These are phyloP conservation scores for Polyplosphaeria fusca DNA, from an alignment of 495 filamentous ascomycete genomes.

Conservation along the genomic window DNA sequence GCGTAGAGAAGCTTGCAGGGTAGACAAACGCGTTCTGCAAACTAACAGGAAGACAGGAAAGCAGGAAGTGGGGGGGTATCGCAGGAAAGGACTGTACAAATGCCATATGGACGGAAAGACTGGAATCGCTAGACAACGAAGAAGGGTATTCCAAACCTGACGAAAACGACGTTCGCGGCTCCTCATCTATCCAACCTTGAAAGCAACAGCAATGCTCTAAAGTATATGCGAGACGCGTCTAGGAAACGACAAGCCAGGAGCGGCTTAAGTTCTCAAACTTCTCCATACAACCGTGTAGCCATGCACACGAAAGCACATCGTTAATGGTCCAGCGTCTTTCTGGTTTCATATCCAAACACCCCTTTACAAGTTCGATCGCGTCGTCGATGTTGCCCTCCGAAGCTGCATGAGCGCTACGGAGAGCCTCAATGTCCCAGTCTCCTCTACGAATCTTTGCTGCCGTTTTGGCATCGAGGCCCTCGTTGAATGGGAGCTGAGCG, in stretches of 20 bases:
- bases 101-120: no score
- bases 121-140: constrained; percentile 1
- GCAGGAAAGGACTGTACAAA: constrained; percentile 8
- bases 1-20: no score
- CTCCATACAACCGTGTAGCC: constrained; percentile 49
- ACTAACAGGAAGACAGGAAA: no score
- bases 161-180: no score
- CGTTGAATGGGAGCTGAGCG: constrained; percentile 66
- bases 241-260: constrained; percentile 22
- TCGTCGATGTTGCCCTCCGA: constrained; percentile 22
- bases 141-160: constrained; percentile 15
- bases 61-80: constrained; percentile 21
- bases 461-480: constrained; percentile 58
- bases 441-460: constrained; percentile 59
- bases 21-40: no score
- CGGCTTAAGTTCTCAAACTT: constrained; percentile 25
- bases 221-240: not conserved
- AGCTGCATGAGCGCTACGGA: constrained; percentile 36
- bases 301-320: constrained; percentile 52
- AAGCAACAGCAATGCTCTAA: not conserved
- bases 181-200: not conserved
- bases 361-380: constrained; percentile 39
- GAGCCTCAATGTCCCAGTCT: constrained; percentile 56
- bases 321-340: constrained; percentile 38
- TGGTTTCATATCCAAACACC: constrained; percentile 43